phyloP scores from a whole-genome alignment of 148 eudicot genomes.

The Rheum nobile region DNA sequence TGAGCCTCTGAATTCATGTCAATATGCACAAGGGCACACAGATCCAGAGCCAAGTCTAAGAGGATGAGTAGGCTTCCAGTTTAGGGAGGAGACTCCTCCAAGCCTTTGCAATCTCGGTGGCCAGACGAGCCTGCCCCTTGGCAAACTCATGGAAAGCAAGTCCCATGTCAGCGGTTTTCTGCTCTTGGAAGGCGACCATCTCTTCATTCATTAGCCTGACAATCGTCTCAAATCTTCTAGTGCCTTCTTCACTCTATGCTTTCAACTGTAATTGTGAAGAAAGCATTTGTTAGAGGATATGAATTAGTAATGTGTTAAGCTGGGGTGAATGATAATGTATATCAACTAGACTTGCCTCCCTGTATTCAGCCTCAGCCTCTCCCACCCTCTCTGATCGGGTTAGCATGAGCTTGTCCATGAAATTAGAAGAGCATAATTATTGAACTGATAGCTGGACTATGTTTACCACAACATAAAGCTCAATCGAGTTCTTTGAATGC shows the following conservation, averaged over 20 bases:
- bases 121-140: conserved; percentile 83
- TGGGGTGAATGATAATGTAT: neutral
- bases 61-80: too few species aligned
- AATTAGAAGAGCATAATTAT: neutral
- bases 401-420: conserved; percentile 69
- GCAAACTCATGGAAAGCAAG: conserved; percentile 93
- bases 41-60: too few species aligned
- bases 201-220: conserved; percentile 74
- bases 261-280: too few species aligned
- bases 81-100: too few species aligned
- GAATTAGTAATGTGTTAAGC: neutral
- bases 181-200: conserved; percentile 77
- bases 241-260: conserved; percentile 72
- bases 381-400: conserved; percentile 65
- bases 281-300: neutral
- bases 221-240: conserved; percentile 63
- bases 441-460: too few species aligned
- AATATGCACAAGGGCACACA: too few species aligned
- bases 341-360: conserved; percentile 37
- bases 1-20: neutral
- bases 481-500: neutral
- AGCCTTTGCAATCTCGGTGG: conserved; percentile 73
- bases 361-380: conserved; percentile 73
- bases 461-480: neutral
- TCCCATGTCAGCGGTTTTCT: conserved; percentile 83